A percentile compares a stretch with the other conserved stretches of the same genome.
Conservation (phyloP, 2,329 filamentous ascomycete genomes). For the Apiospora saccharicola region DNA sequence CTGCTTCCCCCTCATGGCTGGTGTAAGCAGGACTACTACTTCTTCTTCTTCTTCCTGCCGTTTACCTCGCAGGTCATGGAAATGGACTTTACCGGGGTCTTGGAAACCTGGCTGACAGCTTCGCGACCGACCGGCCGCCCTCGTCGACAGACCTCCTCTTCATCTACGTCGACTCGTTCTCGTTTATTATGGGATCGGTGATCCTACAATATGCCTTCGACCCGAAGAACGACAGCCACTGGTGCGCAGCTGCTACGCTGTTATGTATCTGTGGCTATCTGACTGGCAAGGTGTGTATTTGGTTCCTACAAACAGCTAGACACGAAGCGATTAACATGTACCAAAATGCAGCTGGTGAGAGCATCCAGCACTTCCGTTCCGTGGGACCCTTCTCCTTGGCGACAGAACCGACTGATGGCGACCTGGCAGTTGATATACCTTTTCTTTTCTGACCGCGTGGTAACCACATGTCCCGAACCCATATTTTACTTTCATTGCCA, state of each 20-base stretch:
- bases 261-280: conserved; percentile 4
- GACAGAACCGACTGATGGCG: neutral
- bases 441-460: conserved; percentile 8
- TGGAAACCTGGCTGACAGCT: neutral
- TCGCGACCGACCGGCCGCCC: neutral
- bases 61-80: too few relatives aligned
- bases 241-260: neutral
- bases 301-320: neutral
- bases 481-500: neutral
- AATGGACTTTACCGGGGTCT: neutral
- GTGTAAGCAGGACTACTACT: neutral
- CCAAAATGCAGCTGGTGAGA: neutral
- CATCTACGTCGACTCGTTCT: conserved; percentile 21
- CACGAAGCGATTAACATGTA: neutral
- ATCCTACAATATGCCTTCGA: conserved; percentile 15
- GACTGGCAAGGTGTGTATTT: neutral
- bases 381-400: neutral
- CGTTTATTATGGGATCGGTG: neutral
- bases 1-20: conserved; percentile 3
- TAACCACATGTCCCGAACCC: neutral
- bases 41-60: neutral
- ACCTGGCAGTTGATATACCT: neutral
- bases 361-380: neutral
- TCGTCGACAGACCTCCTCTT: neutral
- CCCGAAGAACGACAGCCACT: neutral